These are phyloP conservation scores for Lasiodiplodia sp. DNA, from an alignment of 2,329 filamentous ascomycete genomes.

Conservation along the genomic window DNA sequence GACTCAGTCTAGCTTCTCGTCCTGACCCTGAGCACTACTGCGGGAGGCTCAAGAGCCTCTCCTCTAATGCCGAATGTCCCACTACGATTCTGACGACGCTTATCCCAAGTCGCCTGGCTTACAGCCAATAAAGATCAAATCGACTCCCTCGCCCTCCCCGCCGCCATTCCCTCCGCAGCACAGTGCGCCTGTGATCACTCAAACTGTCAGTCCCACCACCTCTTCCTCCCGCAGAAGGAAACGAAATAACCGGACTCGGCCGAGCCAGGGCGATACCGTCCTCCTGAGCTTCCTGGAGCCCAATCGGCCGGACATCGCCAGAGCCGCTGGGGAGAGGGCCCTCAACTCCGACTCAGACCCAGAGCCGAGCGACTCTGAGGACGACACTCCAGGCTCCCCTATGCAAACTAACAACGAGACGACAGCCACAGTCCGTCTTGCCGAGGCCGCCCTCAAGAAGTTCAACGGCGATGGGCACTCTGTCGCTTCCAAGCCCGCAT, in stretches of 20 bases:
- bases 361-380: slow-evolving; percentile 54
- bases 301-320: slow-evolving; percentile 70
- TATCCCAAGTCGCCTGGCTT: slow-evolving; percentile 52
- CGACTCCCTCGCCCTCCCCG: slow-evolving; percentile 61
- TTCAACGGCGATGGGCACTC: slow-evolving; percentile 12
- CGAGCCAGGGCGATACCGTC: slow-evolving; percentile 69
- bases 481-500: slow-evolving; percentile 13
- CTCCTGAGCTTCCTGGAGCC: slow-evolving; percentile 71
- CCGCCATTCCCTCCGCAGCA: slow-evolving; percentile 45
- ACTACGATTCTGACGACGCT: slow-evolving; percentile 60
- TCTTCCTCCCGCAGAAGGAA: slow-evolving; percentile 47
- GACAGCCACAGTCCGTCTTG: not conserved
- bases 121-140: slow-evolving; percentile 52
- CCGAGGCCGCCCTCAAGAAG: slow-evolving; percentile 7
- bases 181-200: slow-evolving; percentile 34
- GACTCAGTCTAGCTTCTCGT: slow-evolving; percentile 21
- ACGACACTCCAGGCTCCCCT: slow-evolving; percentile 35
- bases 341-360: slow-evolving; percentile 56
- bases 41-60: slow-evolving; percentile 30
- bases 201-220: slow-evolving; percentile 52
- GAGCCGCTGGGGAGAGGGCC: slow-evolving; percentile 60
- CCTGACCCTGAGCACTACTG: slow-evolving; percentile 8
- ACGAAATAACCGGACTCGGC: slow-evolving; percentile 60
- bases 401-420: slow-evolving; percentile 10
- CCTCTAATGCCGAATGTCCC: slow-evolving; percentile 30